Evolutionary conservation across 768 basidiomycete genomes (phyloP).

Genomic region (Tephrocybe sp.): DNA sequence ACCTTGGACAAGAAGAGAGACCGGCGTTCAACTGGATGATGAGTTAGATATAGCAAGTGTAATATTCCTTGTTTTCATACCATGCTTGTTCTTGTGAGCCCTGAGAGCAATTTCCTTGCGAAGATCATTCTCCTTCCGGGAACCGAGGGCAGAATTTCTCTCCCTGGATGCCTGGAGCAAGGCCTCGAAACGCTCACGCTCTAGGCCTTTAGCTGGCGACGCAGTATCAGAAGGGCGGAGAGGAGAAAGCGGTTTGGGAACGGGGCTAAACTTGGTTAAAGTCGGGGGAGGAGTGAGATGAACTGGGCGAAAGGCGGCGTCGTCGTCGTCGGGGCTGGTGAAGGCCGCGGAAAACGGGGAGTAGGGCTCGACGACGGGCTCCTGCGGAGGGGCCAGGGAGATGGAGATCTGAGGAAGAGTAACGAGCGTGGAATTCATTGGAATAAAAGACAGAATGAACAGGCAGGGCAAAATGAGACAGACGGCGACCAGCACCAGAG

Average conservation of each 20-base stretch:
- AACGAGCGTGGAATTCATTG: slow-evolving; percentile 42
- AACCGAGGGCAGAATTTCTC: slow-evolving; percentile 43
- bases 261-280: slow-evolving; percentile 35
- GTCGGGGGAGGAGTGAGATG: slow-evolving; percentile 59
- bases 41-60: slow-evolving; percentile 1
- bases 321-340: slow-evolving; percentile 35
- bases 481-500: slow-evolving; percentile 56
- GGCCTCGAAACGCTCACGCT: slow-evolving; percentile 61
- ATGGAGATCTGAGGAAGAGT: slow-evolving; percentile 69
- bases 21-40: slow-evolving; percentile 63
- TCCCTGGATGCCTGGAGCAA: slow-evolving; percentile 63
- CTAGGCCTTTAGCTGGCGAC: slow-evolving; percentile 50
- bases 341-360: slow-evolving; percentile 55
- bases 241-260: slow-evolving; percentile 43
- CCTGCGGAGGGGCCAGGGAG: slow-evolving; percentile 64
- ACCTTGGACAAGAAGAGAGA: slow-evolving; percentile 76
- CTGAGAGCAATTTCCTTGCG: slow-evolving; percentile 76
- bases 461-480: slow-evolving; percentile 24
- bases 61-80: slow-evolving; percentile 39
- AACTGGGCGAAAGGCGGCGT: slow-evolving; percentile 56
- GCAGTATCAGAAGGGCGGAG: slow-evolving; percentile 42
- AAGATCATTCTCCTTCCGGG: slow-evolving; percentile 55
- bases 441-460: slow-evolving; percentile 17
- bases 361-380: slow-evolving; percentile 50
- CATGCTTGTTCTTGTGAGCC: slow-evolving; percentile 71